Evolutionary conservation across 2,329 filamentous ascomycete species (phyloP).

Genomic region (Alternaria longipes): DNA sequence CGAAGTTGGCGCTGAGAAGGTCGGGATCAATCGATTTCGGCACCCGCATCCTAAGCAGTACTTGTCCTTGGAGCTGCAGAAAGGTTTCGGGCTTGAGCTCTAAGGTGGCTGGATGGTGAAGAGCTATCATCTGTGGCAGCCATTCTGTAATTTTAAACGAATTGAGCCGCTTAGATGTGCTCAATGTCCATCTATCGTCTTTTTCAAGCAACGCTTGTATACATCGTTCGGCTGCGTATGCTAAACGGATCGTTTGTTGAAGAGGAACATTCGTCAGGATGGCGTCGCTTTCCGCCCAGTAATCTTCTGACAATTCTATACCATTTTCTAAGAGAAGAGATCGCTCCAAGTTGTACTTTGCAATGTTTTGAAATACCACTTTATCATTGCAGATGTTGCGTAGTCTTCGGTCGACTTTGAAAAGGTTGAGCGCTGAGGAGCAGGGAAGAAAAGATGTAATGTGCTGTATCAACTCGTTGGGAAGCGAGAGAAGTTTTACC

Average conservation of each 20-base stretch:
- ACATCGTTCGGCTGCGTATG: constrained; percentile 27
- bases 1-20: constrained; percentile 27
- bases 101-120: constrained; percentile 24
- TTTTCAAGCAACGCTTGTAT: not conserved
- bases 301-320: not conserved
- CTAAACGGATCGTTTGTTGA: constrained; percentile 22
- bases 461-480: constrained; percentile 32
- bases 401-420: constrained; percentile 23
- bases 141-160: constrained; percentile 23
- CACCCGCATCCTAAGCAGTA: constrained; percentile 2
- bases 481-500: constrained; percentile 16
- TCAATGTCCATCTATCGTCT: constrained; percentile 4
- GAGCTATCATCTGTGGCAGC: constrained; percentile 33
- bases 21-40: not conserved
- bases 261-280: constrained; percentile 14
- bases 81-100: constrained; percentile 22
- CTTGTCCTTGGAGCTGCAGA: constrained; percentile 20
- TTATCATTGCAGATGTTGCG: constrained; percentile 26
- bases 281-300: constrained; percentile 20
- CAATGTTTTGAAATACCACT: constrained; percentile 29
- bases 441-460: constrained; percentile 30
- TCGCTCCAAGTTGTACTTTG: constrained; percentile 6
- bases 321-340: not conserved
- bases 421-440: constrained; percentile 25
- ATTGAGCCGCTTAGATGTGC: not conserved